Evolutionary conservation across 306 rosid genomes (phyloP).

Genomic region (Citrullus amarus): DNA sequence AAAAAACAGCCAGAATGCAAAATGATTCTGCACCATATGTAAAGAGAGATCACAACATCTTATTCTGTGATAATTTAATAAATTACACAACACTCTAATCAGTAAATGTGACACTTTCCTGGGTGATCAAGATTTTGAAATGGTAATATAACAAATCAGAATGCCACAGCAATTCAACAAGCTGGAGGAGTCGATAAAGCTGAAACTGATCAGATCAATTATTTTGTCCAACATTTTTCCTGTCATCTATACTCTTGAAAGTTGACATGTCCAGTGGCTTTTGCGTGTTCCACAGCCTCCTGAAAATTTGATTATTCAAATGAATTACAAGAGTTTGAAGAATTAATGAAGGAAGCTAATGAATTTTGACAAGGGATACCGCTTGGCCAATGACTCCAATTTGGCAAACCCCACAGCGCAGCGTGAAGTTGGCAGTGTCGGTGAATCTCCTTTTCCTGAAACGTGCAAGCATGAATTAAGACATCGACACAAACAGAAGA

Average conservation of each 20-base stretch:
- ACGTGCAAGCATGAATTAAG: neutral
- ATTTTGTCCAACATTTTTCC: neutral
- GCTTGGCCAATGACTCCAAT: slow-evolving; percentile 78
- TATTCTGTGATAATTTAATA: neutral
- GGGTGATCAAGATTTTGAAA: neutral
- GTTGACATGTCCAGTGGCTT: slow-evolving; percentile 85
- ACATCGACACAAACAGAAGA: neutral
- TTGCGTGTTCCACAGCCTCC: slow-evolving; percentile 92
- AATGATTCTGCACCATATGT: neutral
- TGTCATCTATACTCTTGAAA: slow-evolving; percentile 81
- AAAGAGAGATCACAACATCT: neutral
- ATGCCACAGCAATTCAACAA: neutral
- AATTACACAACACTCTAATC: neutral
- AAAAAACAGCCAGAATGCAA: neutral
- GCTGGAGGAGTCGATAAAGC: neutral
- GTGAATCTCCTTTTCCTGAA: slow-evolving; percentile 78
- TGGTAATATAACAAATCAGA: neutral
- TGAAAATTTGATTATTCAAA: slow-evolving; percentile 20
- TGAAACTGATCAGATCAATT: neutral
- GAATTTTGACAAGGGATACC: slow-evolving; percentile 32
- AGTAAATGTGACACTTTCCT: neutral
- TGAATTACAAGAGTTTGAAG: slow-evolving; percentile 6
- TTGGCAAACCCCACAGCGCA: slow-evolving; percentile 98
- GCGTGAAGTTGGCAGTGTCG: slow-evolving; percentile 82
- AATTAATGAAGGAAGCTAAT: neutral